Base-by-base conservation (phyloP, 495 filamentous ascomycete genomes). In the Glonium stellatum region DNA sequence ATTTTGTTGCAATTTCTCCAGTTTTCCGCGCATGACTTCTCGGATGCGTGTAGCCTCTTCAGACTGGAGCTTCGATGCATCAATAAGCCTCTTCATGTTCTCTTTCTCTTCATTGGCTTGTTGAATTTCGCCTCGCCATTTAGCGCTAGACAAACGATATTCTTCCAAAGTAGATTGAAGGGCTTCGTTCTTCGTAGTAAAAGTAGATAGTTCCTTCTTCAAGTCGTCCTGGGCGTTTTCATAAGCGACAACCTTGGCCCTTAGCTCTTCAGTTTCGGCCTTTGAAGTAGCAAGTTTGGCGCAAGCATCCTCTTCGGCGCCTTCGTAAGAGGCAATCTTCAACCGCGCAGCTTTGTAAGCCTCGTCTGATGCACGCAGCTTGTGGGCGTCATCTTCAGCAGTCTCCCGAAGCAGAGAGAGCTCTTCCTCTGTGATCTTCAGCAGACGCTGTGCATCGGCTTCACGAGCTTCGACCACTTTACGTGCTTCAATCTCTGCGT, bases 1-100 rank as follows among this genome's bases (percentile, higher is more conserved):
- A 57, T 96, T 88, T 63, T 87, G 81, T 74, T 96, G 90, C 50
- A 97, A 74, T 55, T 79, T 80, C 64, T 90, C 82, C 67, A 96
- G 86, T 70, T 91, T 92, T 67, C 79, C 78, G 62, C 88, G 83
- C 75, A 95, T 86, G 65, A 77, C 81, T 64, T 91, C 87, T 54
- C 90, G 84, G 61, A 87, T 80, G 61, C 84, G 81, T 69, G 88
- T 83, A 70, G 85, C 89, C 72, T 97, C 92, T 73, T 95, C 85
- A 53, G 95, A 82, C 67, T 96, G 89, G 46, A 79, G 77, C 60
- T 81, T 80, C 59, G 92, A 76, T 5, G 80, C 82, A 61, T 85
- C 80, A 64, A 95, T 81, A 25, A 81, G 82, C 61, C 81, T 85
- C 56, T 71, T 71, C 48, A 81, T 65, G 46, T 65, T 63, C 48